Evolutionary conservation across 2,329 filamentous ascomycete genomes (phyloP).

Genomic region (Trichoderma hamatum): DNA sequence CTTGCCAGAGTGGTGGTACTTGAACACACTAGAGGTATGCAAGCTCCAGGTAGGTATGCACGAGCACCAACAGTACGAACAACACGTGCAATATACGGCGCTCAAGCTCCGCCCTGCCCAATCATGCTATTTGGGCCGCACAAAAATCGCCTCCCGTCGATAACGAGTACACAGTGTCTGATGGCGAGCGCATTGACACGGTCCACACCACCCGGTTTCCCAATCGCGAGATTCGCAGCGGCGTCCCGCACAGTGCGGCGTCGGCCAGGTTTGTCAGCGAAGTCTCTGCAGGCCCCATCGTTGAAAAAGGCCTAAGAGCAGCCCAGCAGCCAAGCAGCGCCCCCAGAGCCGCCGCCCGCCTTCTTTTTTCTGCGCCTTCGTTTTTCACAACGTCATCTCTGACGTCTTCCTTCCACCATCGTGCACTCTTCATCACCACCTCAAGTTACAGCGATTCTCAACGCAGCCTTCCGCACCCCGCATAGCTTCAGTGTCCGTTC

Average conservation of each 20-base stretch:
- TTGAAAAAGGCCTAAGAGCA: constrained; percentile 16
- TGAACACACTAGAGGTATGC: not conserved
- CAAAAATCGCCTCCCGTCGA: not conserved
- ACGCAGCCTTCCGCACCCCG: constrained; percentile 20
- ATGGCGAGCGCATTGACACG: not conserved
- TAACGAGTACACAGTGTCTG: not conserved
- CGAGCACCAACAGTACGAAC: constrained; percentile 15
- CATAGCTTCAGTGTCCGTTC: constrained; percentile 4
- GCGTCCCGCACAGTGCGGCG: constrained; percentile 25
- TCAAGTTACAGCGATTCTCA: constrained; percentile 31
- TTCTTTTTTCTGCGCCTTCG: constrained; percentile 42
- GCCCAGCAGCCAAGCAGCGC: constrained; percentile 24
- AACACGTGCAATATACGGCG: not conserved
- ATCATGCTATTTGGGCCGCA: not conserved
- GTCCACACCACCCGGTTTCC: constrained; percentile 7
- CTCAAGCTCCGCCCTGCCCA: not conserved
- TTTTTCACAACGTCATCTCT: constrained; percentile 53
- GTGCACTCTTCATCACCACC: constrained; percentile 41
- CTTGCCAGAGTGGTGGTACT: not conserved
- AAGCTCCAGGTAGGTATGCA: not conserved
- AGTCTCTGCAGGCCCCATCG: constrained; percentile 24
- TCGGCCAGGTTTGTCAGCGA: constrained; percentile 26
- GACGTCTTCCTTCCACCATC: constrained; percentile 48
- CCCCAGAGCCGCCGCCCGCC: constrained; percentile 35
- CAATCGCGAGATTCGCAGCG: constrained; percentile 13